Conservation (phyloP, 2,329 filamentous ascomycete genomes). For the Colletotrichum sp. region DNA sequence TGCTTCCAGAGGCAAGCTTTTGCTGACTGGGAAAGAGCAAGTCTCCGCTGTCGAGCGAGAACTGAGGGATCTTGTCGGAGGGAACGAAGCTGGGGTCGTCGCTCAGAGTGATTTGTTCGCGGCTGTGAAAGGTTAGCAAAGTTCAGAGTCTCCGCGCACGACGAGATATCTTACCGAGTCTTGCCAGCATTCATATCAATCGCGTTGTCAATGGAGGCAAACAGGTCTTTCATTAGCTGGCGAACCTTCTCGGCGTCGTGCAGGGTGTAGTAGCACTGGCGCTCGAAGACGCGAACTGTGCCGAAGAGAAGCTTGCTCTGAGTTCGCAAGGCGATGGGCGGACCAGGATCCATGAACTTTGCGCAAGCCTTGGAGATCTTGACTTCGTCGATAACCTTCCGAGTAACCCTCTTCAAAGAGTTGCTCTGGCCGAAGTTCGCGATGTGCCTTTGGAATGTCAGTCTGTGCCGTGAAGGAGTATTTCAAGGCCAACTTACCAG, state of each 20-base stretch:
- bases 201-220: conserved; percentile 50
- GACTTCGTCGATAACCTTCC: conserved; percentile 88
- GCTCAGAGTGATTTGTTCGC: conserved; percentile 75
- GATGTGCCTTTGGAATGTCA: conserved; percentile 71
- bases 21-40: conserved; percentile 38
- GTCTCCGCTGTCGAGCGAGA: conserved; percentile 50
- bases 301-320: conserved; percentile 90
- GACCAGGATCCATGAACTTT: conserved; percentile 82
- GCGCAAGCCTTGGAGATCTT: conserved; percentile 85
- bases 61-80: conserved; percentile 64
- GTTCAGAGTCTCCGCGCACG: conserved; percentile 52
- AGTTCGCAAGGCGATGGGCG: conserved; percentile 86
- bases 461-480: not conserved
- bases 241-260: conserved; percentile 79
- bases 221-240: conserved; percentile 72
- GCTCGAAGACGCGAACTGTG: conserved; percentile 81
- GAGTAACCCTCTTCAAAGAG: conserved; percentile 73
- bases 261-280: conserved; percentile 88
- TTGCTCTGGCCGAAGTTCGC: conserved; percentile 80
- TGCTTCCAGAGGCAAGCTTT: conserved; percentile 28
- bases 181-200: conserved; percentile 76
- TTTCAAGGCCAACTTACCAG: conserved; percentile 66
- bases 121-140: conserved; percentile 72
- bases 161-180: conserved; percentile 62
- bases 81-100: conserved; percentile 86